Evolutionary conservation across 306 rosid genomes (phyloP), one percentile per base, ranked within the genome.

Genomic region (Datisca glomerata): DNA sequence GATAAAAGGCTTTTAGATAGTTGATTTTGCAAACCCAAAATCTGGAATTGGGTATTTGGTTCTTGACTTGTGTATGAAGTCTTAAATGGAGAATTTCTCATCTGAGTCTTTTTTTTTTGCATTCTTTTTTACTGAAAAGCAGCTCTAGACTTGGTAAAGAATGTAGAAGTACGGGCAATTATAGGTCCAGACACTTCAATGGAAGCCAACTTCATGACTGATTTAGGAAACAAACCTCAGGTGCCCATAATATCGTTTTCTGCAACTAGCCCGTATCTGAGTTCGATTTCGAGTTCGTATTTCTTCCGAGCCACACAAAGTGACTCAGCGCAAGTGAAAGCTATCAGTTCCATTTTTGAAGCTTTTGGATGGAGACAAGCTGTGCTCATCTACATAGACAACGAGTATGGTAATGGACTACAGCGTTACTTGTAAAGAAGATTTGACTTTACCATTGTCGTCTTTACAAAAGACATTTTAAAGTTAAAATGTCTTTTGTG

Each of bases 91-190:
- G n/a, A n/a, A n/a, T n/a, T n/a, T n/a, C n/a, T 28, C 27, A 12
- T 5, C 12, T 4, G 5, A 33, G 5, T 33, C 39, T 4, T 33
- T 12, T 7, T 33, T 33, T 33, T 33, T 3, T 12, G 3, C 12
- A 7, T 27, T n/a, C 7, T 29, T 6, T 47, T 47, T n/a, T n/a
- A n/a, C n/a, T n/a, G n/a, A n/a, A 8, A 10, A 24, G 32, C 53
- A 77, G 78, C 72, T 53, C 4, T 49, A 4, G 74, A 77, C 43
- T 60, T 69, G 2, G 69, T 77, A 41, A 47, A 59, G 28, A 59
- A 60, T 11, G 63, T 44, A 23, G 12, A 77, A 53, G 78, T 77
- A 23, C 25, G 60, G 49, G 76, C 77, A 19, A 68, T 72, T 24
- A 21, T 54, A 7, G 73, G 73, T 6, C 73, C 63, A 29, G 8